A percentile compares a stretch with the other conserved stretches of the same genome.
These are phyloP conservation scores for Penicillium nucicola DNA, from an alignment of 495 filamentous ascomycete genomes.

Conservation along the genomic window DNA sequence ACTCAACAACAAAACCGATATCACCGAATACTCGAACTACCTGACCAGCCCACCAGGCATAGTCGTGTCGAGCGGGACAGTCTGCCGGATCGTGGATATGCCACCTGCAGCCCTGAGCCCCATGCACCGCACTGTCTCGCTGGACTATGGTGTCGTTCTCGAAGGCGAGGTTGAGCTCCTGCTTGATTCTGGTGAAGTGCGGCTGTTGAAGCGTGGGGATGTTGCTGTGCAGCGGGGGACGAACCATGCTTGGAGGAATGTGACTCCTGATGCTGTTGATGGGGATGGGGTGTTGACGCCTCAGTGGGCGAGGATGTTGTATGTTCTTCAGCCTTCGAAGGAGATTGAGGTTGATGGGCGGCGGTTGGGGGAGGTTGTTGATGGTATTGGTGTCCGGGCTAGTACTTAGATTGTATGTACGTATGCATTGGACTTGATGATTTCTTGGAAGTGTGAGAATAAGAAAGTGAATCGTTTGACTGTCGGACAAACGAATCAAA, in stretches of 20 bases:
- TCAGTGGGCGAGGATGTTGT: slow-evolving; percentile 55
- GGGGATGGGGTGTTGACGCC: slow-evolving; percentile 5
- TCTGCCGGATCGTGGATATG: slow-evolving; percentile 58
- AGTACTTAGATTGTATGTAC: slow-evolving; percentile 21
- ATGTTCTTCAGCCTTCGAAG: slow-evolving; percentile 48
- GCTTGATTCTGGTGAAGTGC: slow-evolving; percentile 58
- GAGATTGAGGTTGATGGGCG: slow-evolving; percentile 34
- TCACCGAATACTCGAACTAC: slow-evolving; percentile 32
- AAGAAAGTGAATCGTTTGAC: too few species aligned
- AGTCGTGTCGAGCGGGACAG: slow-evolving; percentile 47
- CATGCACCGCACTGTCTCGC: slow-evolving; percentile 68
- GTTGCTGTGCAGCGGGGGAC: slow-evolving; percentile 63
- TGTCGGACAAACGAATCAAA: too few species aligned
- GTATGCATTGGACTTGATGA: too few species aligned
- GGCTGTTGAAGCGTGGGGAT: slow-evolving; percentile 64
- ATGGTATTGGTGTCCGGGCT: slow-evolving; percentile 31
- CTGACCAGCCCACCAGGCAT: slow-evolving; percentile 42
- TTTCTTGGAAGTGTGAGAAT: too few species aligned
- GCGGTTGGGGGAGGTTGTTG: slow-evolving; percentile 44
- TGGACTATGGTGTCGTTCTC: slow-evolving; percentile 73
- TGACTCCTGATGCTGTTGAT: slow-evolving; percentile 24
- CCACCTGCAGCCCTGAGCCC: slow-evolving; percentile 57
- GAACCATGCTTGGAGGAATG: slow-evolving; percentile 39
- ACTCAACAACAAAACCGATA: slow-evolving; percentile 46
- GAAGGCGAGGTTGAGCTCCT: slow-evolving; percentile 74